Conservation (phyloP, 768 basidiomycete species). For the Pleurotus salmoneostramineus region DNA sequence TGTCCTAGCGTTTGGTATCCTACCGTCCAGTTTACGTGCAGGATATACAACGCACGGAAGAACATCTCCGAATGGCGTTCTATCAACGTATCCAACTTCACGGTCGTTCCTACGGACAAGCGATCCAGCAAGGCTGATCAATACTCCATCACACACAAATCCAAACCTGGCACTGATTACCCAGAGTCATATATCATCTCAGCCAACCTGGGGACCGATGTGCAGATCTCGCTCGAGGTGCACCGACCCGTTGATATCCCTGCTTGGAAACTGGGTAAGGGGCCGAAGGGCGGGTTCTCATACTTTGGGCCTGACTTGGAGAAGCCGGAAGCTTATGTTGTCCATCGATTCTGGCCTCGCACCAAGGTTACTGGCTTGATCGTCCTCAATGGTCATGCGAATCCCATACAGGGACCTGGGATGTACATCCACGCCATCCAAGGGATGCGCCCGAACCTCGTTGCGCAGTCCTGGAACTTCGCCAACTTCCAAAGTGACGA, state of each 20-base stretch:
- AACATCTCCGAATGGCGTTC: slow-evolving; percentile 81
- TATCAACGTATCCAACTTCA: slow-evolving; percentile 78
- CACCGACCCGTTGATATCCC: slow-evolving; percentile 64
- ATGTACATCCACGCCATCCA: slow-evolving; percentile 97
- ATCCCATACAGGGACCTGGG: slow-evolving; percentile 56
- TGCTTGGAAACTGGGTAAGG: slow-evolving; percentile 91
- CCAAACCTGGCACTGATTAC: slow-evolving; percentile 47
- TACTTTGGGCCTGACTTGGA: slow-evolving; percentile 73
- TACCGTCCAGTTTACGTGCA: slow-evolving; percentile 91
- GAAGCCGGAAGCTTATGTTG: slow-evolving; percentile 79
- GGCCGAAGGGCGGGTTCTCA: slow-evolving; percentile 83
- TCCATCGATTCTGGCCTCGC: slow-evolving; percentile 91
- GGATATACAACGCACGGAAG: slow-evolving; percentile 76
- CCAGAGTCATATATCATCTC: slow-evolving; percentile 79
- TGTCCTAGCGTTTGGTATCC: slow-evolving; percentile 84
- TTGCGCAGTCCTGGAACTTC: slow-evolving; percentile 96
- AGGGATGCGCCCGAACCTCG: slow-evolving; percentile 94
- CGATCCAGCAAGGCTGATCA: slow-evolving; percentile 84
- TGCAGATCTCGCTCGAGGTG: slow-evolving; percentile 77
- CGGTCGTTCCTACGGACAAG: slow-evolving; percentile 76
- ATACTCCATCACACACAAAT: slow-evolving; percentile 70
- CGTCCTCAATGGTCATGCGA: slow-evolving; percentile 61
- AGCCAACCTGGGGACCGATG: slow-evolving; percentile 74
- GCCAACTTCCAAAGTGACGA: slow-evolving; percentile 79
- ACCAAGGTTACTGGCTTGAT: slow-evolving; percentile 60